Base-by-base conservation (phyloP, 495 filamentous ascomycete genomes). In the Talaromyces stipitatus region DNA sequence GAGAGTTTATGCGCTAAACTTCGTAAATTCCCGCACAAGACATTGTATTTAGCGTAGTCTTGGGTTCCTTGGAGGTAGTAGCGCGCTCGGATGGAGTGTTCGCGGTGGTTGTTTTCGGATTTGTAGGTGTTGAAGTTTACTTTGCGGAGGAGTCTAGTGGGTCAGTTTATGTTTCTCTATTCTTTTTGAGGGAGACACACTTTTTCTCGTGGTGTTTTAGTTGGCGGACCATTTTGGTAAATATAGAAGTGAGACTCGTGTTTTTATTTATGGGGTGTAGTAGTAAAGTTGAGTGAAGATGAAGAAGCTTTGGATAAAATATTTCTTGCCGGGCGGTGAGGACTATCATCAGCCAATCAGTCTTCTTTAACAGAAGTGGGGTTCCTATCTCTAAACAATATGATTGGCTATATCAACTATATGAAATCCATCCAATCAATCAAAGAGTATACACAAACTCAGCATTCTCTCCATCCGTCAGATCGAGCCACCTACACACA, bases 51-150 rank as follows among this genome's bases (percentile, higher is more conserved):
- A 61, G 78, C 78, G 78, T 95, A 90, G 73, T 96, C 91, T 62
- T 85, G 75, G 7, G 89, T 84, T 62, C 91, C 88, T 68, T 90
- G 86, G 63, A 97, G 91, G 72, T 85, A 81, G 70, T 98, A 98
- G 58, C 91, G 86, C 53, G 90, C 84, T 54, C 85, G 78, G 58
- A 97, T 80, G 60, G 82, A 77, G 60, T 90, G 81, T 66, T 87
- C 87, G 69, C 92, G 84, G 78, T 98, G 95, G 60, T 80, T 74
- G 66, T 85, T 79, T 75, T 98, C 92, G 65, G 85, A 85, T 73
- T 91, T 90, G 79, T 92, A 97, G 66, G 86, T 92, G 62, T 90
- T 84, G 74, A 98, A 94, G 72, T 98, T 91, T 70, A 95, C 91
- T 75, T 97, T 98, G 57, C 85, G 83, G 67, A 97, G 85, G 64